Conservation (phyloP, 1,284 basidiomycete genomes). For the Takashimella tepidaria region DNA sequence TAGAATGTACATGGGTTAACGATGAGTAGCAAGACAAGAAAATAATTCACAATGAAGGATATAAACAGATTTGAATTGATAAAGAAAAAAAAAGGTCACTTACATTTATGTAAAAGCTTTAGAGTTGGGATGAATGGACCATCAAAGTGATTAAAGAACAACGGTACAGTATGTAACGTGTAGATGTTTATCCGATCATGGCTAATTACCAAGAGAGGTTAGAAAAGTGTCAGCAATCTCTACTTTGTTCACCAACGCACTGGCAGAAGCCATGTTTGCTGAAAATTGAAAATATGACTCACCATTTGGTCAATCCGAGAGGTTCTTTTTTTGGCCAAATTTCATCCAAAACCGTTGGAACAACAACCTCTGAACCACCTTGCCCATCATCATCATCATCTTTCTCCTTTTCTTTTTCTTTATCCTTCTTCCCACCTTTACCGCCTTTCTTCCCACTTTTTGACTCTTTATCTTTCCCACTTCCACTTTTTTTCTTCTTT, state of each 20-base stretch:
- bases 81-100: conserved; percentile 37
- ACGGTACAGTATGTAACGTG: conserved; percentile 74
- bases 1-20: conserved; percentile 2
- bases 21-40: not conserved
- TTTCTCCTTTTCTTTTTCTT: conserved; percentile 26
- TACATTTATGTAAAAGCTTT: conserved; percentile 84
- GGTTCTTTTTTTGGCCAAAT: conserved; percentile 99
- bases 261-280: no score
- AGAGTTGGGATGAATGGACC: conserved; percentile 87
- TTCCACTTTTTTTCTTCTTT: conserved; percentile 8
- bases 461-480: conserved; percentile 9
- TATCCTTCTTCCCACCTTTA: conserved; percentile 33
- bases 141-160: conserved; percentile 97
- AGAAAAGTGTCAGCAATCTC: conserved; percentile 2
- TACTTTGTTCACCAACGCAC: no score
- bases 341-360: conserved; percentile 67
- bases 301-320: conserved; percentile 92
- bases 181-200: conserved; percentile 94
- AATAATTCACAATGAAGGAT: not conserved
- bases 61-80: no score
- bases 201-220: conserved; percentile 50
- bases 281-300: no score
- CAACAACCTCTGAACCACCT: conserved; percentile 52
- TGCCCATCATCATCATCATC: conserved; percentile 49
- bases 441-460: conserved; percentile 33